Percentiles rank a stretch among this genome's conserved stretches.
Evolutionary conservation across 2,329 filamentous ascomycete genomes (phyloP).

Genomic region (Exserohilum turcica): DNA sequence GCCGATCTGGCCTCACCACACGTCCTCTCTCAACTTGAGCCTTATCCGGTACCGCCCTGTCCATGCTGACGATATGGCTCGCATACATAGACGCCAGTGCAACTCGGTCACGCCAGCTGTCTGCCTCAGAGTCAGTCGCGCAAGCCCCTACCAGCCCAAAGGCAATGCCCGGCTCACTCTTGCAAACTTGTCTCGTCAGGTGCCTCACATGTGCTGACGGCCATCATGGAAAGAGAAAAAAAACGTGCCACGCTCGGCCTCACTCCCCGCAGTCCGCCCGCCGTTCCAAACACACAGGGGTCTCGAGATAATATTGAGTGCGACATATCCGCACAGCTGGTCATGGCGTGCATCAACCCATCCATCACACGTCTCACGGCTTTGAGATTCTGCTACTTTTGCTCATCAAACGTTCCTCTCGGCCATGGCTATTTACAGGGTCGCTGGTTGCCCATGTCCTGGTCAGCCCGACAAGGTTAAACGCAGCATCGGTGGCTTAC

Average conservation of each 20-base stretch:
- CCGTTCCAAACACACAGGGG: constrained; percentile 1
- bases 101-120: background rate
- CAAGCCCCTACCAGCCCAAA: no score
- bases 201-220: constrained; percentile 1
- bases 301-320: constrained; percentile 12
- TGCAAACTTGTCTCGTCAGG: background rate
- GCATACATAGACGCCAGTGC: background rate
- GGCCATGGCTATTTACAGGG: constrained; percentile 11
- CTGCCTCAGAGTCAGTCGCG: background rate
- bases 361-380: constrained; percentile 12
- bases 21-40: background rate
- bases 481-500: constrained; percentile 31
- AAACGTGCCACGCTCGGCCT: constrained; percentile 3
- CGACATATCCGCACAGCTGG: constrained; percentile 16
- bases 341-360: constrained; percentile 27
- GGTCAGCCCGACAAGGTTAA: constrained; percentile 7
- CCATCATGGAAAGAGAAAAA: background rate
- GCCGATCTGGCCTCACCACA: constrained; percentile 1
- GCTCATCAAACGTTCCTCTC: constrained; percentile 19
- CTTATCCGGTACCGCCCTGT: background rate
- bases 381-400: constrained; percentile 10
- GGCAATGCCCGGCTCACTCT: background rate
- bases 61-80: background rate
- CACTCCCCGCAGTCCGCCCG: constrained; percentile 9
- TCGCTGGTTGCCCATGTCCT: constrained; percentile 9